Percentiles rank a stretch among this genome's conserved stretches.
These are phyloP conservation scores for Entomortierella beljakovae DNA, from an alignment of 192 early-diverging fungal species.

Conservation along the genomic window DNA sequence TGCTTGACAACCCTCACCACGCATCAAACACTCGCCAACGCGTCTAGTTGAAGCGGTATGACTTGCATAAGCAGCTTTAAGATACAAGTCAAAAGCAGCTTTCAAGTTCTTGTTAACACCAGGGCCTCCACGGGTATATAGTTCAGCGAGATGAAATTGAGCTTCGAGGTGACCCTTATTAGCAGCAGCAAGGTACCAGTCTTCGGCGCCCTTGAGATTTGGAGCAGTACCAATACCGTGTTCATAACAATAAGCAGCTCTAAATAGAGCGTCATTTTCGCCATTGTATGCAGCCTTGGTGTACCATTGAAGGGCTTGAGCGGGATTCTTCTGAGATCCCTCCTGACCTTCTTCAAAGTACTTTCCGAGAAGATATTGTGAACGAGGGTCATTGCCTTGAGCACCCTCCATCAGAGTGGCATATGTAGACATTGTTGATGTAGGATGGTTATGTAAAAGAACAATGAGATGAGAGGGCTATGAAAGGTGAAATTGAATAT, in stretches of 20 bases:
- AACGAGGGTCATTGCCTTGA: slow-evolving; percentile 64
- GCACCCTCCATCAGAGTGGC: slow-evolving; percentile 54
- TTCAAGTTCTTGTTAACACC: slow-evolving; percentile 66
- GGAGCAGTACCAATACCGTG: slow-evolving; percentile 67
- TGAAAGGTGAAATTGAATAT: background rate
- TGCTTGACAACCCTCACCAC: slow-evolving; percentile 47
- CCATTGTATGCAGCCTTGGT: slow-evolving; percentile 64
- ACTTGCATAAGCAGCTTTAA: slow-evolving; percentile 63
- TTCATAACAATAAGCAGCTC: slow-evolving; percentile 76
- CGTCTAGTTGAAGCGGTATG: slow-evolving; percentile 55
- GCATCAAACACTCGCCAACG: slow-evolving; percentile 51
- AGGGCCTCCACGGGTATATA: slow-evolving; percentile 63
- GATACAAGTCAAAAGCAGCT: slow-evolving; percentile 73
- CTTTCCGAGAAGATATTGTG: slow-evolving; percentile 78
- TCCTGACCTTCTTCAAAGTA: slow-evolving; percentile 85
- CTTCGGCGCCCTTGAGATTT: slow-evolving; percentile 61
- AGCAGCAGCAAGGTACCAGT: slow-evolving; percentile 74
- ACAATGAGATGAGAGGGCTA: background rate
- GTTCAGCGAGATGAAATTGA: slow-evolving; percentile 66
- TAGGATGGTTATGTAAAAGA: background rate
- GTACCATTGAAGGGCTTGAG: slow-evolving; percentile 71
- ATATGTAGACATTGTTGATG: slow-evolving; percentile 27
- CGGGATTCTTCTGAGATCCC: slow-evolving; percentile 58
- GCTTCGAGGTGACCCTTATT: slow-evolving; percentile 69
- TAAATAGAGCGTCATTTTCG: slow-evolving; percentile 75